Evolutionary conservation across 1,139 yeast genomes (phyloP).

Genomic region (Pneumocystis sp.): DNA sequence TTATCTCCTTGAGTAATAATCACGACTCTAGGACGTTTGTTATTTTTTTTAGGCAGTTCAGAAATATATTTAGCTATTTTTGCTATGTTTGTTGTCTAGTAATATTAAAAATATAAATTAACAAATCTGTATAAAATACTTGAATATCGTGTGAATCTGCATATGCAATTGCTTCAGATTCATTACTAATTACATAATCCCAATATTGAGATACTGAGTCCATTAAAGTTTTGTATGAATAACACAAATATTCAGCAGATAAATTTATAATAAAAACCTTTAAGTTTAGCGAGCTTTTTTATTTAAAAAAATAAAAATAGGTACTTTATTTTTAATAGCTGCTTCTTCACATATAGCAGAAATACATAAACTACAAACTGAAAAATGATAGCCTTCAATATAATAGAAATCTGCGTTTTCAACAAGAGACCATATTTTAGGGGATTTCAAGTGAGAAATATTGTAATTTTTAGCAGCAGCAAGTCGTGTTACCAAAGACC

Average conservation of each 20-base stretch:
- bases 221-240: constrained; percentile 85
- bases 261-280: constrained; percentile 64
- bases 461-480: constrained; percentile 98
- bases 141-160: constrained; percentile 58
- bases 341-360: constrained; percentile 80
- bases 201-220: constrained; percentile 71
- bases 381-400: constrained; percentile 96
- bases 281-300: not conserved
- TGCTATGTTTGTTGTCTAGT: constrained; percentile 44
- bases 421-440: constrained; percentile 81
- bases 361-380: constrained; percentile 94
- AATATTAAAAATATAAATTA: constrained; percentile 20
- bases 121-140: constrained; percentile 3
- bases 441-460: constrained; percentile 69
- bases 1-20: constrained; percentile 85
- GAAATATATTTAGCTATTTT: constrained; percentile 76
- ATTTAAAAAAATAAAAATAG: not conserved
- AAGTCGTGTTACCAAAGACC: constrained; percentile 89
- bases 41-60: constrained; percentile 60
- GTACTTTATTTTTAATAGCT: constrained; percentile 54
- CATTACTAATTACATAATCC: constrained; percentile 87
- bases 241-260: constrained; percentile 93
- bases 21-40: constrained; percentile 53
- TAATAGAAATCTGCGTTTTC: constrained; percentile 70
- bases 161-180: constrained; percentile 89